Evolutionary conservation across 2,329 filamentous ascomycete species (phyloP).

Genomic region (Penicillium sp.): DNA sequence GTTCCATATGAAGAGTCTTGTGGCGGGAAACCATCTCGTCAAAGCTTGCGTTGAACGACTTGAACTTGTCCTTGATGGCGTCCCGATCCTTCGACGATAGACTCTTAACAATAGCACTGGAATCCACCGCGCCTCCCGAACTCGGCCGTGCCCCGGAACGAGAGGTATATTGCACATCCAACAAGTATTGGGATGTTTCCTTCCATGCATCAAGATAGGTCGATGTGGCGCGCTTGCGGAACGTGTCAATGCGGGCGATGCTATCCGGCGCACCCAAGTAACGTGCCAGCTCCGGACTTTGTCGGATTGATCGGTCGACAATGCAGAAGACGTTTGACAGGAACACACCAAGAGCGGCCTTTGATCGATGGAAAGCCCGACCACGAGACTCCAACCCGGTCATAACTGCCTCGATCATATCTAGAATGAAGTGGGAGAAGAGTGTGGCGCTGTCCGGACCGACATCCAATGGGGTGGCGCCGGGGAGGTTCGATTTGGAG

Average conservation of each 20-base stretch:
- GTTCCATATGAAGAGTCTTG: constrained; percentile 82
- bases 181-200: constrained; percentile 75
- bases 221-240: constrained; percentile 79
- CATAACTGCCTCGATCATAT: constrained; percentile 80
- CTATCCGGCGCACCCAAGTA: constrained; percentile 62
- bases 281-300: constrained; percentile 66
- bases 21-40: constrained; percentile 82
- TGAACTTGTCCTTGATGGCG: constrained; percentile 92
- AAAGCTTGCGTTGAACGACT: constrained; percentile 82
- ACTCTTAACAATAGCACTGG: constrained; percentile 74
- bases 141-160: constrained; percentile 63
- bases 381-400: constrained; percentile 70
- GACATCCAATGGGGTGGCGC: constrained; percentile 76
- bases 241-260: constrained; percentile 66
- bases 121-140: constrained; percentile 65
- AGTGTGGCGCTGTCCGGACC: constrained; percentile 82
- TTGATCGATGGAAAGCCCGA: constrained; percentile 67
- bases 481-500: constrained; percentile 57
- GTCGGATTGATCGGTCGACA: constrained; percentile 76
- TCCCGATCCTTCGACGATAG: constrained; percentile 90
- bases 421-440: constrained; percentile 82
- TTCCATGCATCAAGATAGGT: constrained; percentile 84
- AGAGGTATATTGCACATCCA: constrained; percentile 89
- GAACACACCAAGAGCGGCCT: constrained; percentile 79
- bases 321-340: constrained; percentile 82